Base-by-base conservation (phyloP, 805 yeast genomes). In the Nakazawaea laoshanensis region DNA sequence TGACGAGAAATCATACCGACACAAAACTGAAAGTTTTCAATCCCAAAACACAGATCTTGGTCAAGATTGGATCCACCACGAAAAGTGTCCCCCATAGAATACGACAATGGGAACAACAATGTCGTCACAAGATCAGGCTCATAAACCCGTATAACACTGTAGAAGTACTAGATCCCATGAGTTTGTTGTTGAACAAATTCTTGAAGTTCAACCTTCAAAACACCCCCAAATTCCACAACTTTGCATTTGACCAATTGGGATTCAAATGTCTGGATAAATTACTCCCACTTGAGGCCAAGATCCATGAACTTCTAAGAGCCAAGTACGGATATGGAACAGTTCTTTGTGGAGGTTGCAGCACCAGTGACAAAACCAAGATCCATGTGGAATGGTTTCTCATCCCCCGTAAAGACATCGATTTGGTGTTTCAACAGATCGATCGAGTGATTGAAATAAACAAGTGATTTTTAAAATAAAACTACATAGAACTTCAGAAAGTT, bases 361-460 rank as follows among this genome's bases (percentile, higher is more conserved):
- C n/a, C n/a, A 3, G 6, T 7, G 33, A 35, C 8, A 37, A 34
- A 13, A 26, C 34, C 11, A 57, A 56, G 22, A 47, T 63, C 9
- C 80, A 73, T 45, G 57, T 56, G 11, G 80, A 73, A 44, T 73
- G 79, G 78, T 73, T 73, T 39, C 47, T 70, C n/a, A 47, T 73
- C 1, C 76, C 77, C 0, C 59, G 68, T 37, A 46, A 41, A 18
- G 61, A 63, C 6, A 28, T 70, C 6, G 32, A 40, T 7, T 20
- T 28, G 8, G 56, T 69, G 2, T 60, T 56, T 42, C 37, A 39
- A 8, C 18, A 54, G 1, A 57, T 67, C 7, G 65, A 66, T 36
- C 30, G 38, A 7, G 42, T 42, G 3, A 29, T 34, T 3, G 11
- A 19, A 19, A n/a, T n/a, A 8, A 27, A 15, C 11, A 34, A 24